These are phyloP conservation scores for Trametes sanguinea DNA, from an alignment of 768 basidiomycete species.

Conservation along the genomic window DNA sequence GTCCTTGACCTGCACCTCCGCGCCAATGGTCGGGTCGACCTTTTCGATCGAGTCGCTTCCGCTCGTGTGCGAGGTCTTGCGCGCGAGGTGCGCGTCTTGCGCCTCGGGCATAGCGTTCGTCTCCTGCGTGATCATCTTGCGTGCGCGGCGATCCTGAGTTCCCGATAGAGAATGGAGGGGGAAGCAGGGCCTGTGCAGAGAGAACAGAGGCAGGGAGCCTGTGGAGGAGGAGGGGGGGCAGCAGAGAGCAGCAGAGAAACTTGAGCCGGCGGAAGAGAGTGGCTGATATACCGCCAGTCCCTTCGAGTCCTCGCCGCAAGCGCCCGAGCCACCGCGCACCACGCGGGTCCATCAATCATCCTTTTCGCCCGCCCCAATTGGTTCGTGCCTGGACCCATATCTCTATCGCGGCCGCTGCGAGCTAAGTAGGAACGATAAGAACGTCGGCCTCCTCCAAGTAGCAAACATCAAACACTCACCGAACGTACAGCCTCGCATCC, in stretches of 20 bases:
- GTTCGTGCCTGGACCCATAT: slow-evolving; percentile 14
- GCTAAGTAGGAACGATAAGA: not conserved
- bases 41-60: slow-evolving; percentile 27
- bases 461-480: not conserved
- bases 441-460: not conserved
- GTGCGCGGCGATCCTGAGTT: not conserved
- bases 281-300: slow-evolving; percentile 13
- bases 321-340: slow-evolving; percentile 12
- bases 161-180: not conserved
- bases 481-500: not conserved
- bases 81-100: slow-evolving; percentile 13
- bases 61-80: slow-evolving; percentile 28
- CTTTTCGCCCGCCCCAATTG: slow-evolving; percentile 3
- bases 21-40: slow-evolving; percentile 29
- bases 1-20: slow-evolving; percentile 23
- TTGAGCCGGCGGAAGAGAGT: not conserved
- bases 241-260: slow-evolving; percentile 22
- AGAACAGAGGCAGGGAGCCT: not conserved
- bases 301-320: not conserved
- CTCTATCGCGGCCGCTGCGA: slow-evolving; percentile 7
- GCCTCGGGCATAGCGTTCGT: not conserved
- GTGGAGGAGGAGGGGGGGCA: slow-evolving; percentile 12
- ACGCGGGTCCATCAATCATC: slow-evolving; percentile 19
- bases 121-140: slow-evolving; percentile 2
- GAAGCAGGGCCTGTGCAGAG: slow-evolving; percentile 1